Evolutionary conservation across 257 asterid genomes (phyloP), one percentile per base, ranked within the genome.

Genomic region (Solanum tarijense): DNA sequence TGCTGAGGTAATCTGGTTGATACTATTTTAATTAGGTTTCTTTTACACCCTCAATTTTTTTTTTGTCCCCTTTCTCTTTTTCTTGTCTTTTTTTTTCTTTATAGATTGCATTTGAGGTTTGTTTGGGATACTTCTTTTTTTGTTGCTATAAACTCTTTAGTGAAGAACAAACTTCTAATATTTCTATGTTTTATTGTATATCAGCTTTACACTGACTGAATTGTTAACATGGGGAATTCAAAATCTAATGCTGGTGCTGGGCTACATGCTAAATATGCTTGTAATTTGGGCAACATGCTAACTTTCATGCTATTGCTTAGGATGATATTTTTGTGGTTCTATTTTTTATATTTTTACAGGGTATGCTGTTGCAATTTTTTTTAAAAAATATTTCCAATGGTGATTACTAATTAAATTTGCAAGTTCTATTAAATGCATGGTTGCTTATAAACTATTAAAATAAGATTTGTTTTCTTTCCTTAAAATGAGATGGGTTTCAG

Each of bases 1-100:
- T 39, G 96, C 98, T 52, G 98, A 96, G 98, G 98, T 96, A 91
- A 46, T 81, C 85, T 81, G 39, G 68, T 48, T 81, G 68, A 48
- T 81, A 18, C 41, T 81, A 46, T 81, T 46, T 81, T 81, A 46
- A 18, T 81, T 39, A 29, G 41, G 29, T 81, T 81, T 81, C 20
- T 46, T 46, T 81, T 48, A 10, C n/a, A 2, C 36, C 41, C 85
- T 27, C 29, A 18, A 23, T 38, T 6, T 12, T 23, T 5, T 6
- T 8, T 16, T 43, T 1, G 27, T 29, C 38, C 34, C 41, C 25
- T 14, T 31, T 31, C 11, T 7, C 79, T 18, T 34, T 34, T 7
- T 7, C 3, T 35, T 36, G 12, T 35, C 5, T 10, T 11, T 32
- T 16, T 32, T 8, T 11, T 3, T 9, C 34, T 34, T 20, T 21